Evolutionary conservation across 148 eudicot genomes (phyloP), one percentile per base, ranked within the genome.

Genomic region (Fagopyrum tataricum): DNA sequence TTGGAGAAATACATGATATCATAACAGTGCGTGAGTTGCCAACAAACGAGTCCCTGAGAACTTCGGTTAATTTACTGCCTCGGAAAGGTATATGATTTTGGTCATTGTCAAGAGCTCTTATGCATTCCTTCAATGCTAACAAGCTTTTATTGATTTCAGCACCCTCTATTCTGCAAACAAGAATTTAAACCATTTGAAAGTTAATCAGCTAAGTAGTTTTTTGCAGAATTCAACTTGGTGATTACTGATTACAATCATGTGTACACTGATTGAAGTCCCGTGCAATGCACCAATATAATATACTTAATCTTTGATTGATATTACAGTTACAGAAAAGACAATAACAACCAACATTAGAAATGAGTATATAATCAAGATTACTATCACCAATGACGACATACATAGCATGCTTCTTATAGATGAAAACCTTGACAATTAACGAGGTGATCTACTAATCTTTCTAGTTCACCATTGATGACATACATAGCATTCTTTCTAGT

Each of bases 21-120:
- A 96, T 96, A 5, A 92, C 99, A 18, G 99, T 96, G 58, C 91
- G 92, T 75, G 97, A 92, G 80, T 96, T 88, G 14, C 99, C 99
- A 77, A 92, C 92, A 79, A 96, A 96, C n/a, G 99, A 92, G 78
- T 96, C 99, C 83, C 99, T 84, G 73, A 96, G 77, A 10, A 96
- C 99, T 87, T 96, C 99, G 44, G 99, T 96, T 78, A 96, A 79
- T 87, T 92, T 96, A 78, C 99, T 96, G 76, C 99, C 99, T 82
- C 99, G 82, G 72, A 96, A 96, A 59, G 99, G 99, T 74, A 96
- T 90, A 81, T 96, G 97, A 72, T 86, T 87, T 78, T 92, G 99
- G 79, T 96, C 99, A 81, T 89, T 92, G 80, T 96, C 99, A 58
- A 96, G 97, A 13, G 99, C 99, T 80, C 99, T 87, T 74, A 96